Base-by-base conservation (phyloP, 164 flowering plant species). In the Piper betle region DNA sequence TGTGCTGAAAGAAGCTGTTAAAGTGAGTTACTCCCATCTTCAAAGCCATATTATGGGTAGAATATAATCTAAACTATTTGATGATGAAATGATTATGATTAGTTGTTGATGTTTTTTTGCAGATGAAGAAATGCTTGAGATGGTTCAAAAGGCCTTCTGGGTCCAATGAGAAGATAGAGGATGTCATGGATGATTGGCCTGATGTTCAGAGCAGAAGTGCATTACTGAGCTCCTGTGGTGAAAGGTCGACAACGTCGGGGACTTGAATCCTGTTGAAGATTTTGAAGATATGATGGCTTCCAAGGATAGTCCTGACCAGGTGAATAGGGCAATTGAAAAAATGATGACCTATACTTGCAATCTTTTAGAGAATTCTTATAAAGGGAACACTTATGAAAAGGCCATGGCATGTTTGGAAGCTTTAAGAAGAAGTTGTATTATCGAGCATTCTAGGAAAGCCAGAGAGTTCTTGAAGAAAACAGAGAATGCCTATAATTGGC, bases 221-320 rank as follows among this genome's bases (percentile, higher is more conserved):
- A 33, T 54, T 58, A 62, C 75, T 72, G 65, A 64, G 60, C 43
- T 69, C 69, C 57, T 66, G 40, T 3, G 38, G 18, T 61, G 53
- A 53, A 74, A 73, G 57, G 74, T 79, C 73, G 89, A 78, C 52
- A 71, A 73, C 59, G 73, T 89, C 63, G 85, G 96, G 20, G 72
- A 79, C 55, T 53, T 60, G 62, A 80, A 77, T 60, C 93, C 98
- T 48, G 71, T 85, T 39, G 76, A 84, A 73, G 98, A 93, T 74
- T 93, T 89, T 75, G 96, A 89, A 75, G 80, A 90, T 55, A 87
- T 89, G 96, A 75, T 89, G 71, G 73, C 85, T 9, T 86, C 90
- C 8, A 83, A 93, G 73, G 97, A 89, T 72, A 74, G 80, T 62
- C 71, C 83, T 33, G 76, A 81, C 25, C 89, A 91, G 90, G 81